Percentiles rank a stretch among this genome's conserved stretches.
phyloP scores from a whole-genome alignment of 305 asterid genomes.

The Caryopteris hybrid region DNA sequence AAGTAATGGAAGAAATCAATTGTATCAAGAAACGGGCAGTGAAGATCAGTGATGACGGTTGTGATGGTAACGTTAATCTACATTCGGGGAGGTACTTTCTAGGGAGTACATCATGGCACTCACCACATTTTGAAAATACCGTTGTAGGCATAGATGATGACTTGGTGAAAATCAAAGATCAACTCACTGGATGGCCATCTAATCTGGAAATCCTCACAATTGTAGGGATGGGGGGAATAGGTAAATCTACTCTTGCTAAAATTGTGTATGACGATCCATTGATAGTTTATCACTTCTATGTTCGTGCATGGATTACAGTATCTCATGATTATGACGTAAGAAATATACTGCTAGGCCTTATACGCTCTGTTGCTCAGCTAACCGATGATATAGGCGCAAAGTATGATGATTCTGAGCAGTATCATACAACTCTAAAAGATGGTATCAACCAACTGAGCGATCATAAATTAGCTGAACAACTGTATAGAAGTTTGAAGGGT shows the following conservation, averaged over 20 bases:
- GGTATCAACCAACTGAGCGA: constrained; percentile 16
- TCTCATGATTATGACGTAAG: constrained; percentile 17
- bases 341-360: constrained; percentile 4
- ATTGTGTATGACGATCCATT: constrained; percentile 18
- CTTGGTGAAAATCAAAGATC: constrained; percentile 14
- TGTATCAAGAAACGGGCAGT: neutral
- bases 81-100: constrained; percentile 12
- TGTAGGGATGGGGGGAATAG: constrained; percentile 28
- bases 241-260: constrained; percentile 22
- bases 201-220: constrained; percentile 12
- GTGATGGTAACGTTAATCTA: neutral
- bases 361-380: constrained; percentile 11
- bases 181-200: constrained; percentile 12
- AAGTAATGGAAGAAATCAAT: constrained; percentile 3
- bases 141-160: constrained; percentile 16
- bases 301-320: constrained; percentile 21
- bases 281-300: constrained; percentile 14
- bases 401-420: constrained; percentile 13
- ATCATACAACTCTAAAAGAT: constrained; percentile 2
- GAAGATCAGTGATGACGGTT: neutral
- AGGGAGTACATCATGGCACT: constrained; percentile 12
- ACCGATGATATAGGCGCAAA: constrained; percentile 4
- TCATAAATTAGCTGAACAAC: constrained; percentile 16
- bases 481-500: constrained; percentile 14
- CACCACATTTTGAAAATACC: constrained; percentile 4